phyloP scores from a whole-genome alignment of 371 early-diverging fungal species.

The Rhizopus arrhizus region DNA sequence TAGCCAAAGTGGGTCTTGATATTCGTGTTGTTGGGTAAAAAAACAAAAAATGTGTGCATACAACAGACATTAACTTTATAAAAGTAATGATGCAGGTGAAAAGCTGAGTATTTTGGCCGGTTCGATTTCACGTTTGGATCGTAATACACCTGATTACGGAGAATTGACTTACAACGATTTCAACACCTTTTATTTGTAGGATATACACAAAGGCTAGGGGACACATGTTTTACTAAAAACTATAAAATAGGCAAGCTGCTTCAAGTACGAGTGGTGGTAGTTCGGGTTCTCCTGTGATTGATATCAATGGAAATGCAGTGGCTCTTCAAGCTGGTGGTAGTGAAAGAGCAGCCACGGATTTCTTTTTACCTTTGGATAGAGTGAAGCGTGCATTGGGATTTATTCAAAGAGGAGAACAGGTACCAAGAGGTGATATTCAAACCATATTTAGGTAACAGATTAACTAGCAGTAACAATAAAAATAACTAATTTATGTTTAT shows the following conservation, averaged over 20 bases:
- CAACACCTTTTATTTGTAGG: constrained; percentile 76
- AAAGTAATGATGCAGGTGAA: constrained; percentile 88
- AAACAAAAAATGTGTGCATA: neutral
- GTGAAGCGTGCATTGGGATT: constrained; percentile 78
- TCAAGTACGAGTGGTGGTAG: constrained; percentile 82
- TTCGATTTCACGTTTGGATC: constrained; percentile 85
- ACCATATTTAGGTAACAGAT: constrained; percentile 69
- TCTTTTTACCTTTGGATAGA: constrained; percentile 88
- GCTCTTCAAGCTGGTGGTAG: constrained; percentile 88
- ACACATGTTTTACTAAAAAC: too few relatives aligned
- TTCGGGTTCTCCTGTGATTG: constrained; percentile 91
- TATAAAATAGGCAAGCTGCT: constrained; percentile 62
- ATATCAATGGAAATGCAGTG: constrained; percentile 92
- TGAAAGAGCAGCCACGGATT: constrained; percentile 84
- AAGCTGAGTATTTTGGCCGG: constrained; percentile 89
- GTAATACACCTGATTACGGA: constrained; percentile 69
- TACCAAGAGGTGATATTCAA: constrained; percentile 91
- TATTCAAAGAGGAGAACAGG: constrained; percentile 67
- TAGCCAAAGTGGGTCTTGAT: constrained; percentile 88
- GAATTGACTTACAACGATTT: constrained; percentile 72
- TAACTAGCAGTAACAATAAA: neutral
- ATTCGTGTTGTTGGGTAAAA: constrained; percentile 86
- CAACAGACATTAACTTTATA: neutral
- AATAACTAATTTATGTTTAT: neutral
- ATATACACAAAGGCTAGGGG: neutral